Percentiles rank a stretch among this genome's conserved stretches.
Conservation (phyloP, 176 grass and related monocot species). For the Otatea glauca region DNA sequence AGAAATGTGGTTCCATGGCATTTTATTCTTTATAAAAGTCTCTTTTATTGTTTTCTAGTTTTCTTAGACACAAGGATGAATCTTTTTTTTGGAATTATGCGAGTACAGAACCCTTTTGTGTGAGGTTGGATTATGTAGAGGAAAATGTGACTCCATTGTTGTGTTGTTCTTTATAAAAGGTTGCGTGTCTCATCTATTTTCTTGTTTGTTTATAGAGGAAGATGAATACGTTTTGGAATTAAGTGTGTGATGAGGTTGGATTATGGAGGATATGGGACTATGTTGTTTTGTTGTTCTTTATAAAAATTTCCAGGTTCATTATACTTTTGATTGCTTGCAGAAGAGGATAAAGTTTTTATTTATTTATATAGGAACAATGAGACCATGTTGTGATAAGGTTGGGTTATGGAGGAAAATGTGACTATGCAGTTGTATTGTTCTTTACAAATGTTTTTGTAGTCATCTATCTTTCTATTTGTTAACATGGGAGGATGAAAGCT, state of each 20-base stretch:
- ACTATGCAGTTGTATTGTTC: background rate
- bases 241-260: background rate
- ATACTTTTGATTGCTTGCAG: background rate
- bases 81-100: background rate
- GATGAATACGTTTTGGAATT: background rate
- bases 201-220: background rate
- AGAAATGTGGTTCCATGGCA: background rate
- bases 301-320: background rate
- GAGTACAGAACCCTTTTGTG: background rate
- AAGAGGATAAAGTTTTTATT: background rate
- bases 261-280: background rate
- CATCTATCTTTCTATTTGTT: too few relatives aligned
- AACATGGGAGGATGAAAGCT: too few relatives aligned
- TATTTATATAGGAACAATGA: background rate
- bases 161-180: background rate
- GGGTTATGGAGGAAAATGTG: background rate
- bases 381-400: background rate
- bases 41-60: background rate
- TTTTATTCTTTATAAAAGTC: background rate
- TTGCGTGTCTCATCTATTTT: background rate
- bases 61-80: background rate
- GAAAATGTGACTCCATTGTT: background rate
- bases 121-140: background rate
- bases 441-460: too few relatives aligned
- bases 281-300: background rate